These are phyloP conservation scores for Scleroderma bovista DNA, from an alignment of 768 basidiomycete genomes.

Conservation along the genomic window DNA sequence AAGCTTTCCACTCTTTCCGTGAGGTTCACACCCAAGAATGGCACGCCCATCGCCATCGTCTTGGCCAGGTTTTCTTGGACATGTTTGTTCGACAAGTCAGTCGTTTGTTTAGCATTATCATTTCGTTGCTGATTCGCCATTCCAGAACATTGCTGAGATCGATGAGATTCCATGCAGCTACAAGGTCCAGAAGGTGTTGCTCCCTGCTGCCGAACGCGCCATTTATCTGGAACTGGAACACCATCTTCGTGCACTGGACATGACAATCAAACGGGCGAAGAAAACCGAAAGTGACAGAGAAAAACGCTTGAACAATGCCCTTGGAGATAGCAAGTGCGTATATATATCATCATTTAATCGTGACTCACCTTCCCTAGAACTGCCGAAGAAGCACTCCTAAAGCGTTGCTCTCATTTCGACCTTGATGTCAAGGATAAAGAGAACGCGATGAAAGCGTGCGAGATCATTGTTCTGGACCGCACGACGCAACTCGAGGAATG, in stretches of 20 bases:
- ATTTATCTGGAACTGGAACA: conserved; percentile 95
- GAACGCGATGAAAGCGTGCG: conserved; percentile 88
- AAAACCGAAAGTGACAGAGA: conserved; percentile 76
- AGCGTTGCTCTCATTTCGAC: conserved; percentile 94
- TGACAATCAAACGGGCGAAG: conserved; percentile 67
- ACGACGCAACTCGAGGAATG: conserved; percentile 76
- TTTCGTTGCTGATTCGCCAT: conserved; percentile 7
- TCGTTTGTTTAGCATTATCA: background rate
- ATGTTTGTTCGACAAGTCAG: conserved; percentile 80
- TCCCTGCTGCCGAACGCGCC: conserved; percentile 90
- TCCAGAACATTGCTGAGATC: conserved; percentile 90
- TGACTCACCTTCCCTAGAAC: conserved; percentile 41
- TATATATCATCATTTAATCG: background rate
- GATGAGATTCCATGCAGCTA: conserved; percentile 85
- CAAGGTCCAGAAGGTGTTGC: conserved; percentile 55
- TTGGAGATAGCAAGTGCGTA: conserved; percentile 79
- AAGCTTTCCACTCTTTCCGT: conserved; percentile 94
- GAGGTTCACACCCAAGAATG: conserved; percentile 89
- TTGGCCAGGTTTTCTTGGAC: conserved; percentile 80
- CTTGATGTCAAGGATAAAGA: conserved; percentile 56
- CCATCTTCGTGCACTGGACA: conserved; percentile 84
- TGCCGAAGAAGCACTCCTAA: conserved; percentile 88
- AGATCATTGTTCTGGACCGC: conserved; percentile 83
- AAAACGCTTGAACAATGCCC: conserved; percentile 76
- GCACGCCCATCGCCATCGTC: conserved; percentile 80